Conservation (phyloP, 208 protist species). For the Leishmania tarentolae region DNA sequence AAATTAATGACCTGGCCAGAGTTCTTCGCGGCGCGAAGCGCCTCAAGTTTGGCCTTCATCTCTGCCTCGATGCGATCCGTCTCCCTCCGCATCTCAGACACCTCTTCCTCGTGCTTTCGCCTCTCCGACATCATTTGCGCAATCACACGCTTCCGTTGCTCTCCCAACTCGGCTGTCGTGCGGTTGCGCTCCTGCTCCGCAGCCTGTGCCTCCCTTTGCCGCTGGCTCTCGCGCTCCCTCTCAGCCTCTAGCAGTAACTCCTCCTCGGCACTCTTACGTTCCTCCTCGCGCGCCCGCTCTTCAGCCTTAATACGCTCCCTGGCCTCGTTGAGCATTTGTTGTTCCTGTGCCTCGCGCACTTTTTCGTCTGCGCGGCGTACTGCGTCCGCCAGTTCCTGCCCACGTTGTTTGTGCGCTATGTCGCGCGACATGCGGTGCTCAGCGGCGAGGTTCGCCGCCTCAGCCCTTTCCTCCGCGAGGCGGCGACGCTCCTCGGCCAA, state of each 20-base stretch:
- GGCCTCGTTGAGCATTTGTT: slow-evolving; percentile 48
- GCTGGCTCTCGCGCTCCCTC: slow-evolving; percentile 44
- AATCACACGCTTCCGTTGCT: slow-evolving; percentile 66
- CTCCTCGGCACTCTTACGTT: slow-evolving; percentile 42
- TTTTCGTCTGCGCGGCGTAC: slow-evolving; percentile 67
- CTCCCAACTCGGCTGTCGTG: slow-evolving; percentile 60
- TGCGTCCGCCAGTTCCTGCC: slow-evolving; percentile 60
- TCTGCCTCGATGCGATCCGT: slow-evolving; percentile 87
- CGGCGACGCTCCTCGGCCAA: slow-evolving; percentile 65
- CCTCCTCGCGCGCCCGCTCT: slow-evolving; percentile 48
- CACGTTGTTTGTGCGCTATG: slow-evolving; percentile 54
- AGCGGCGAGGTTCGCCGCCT: slow-evolving; percentile 41
- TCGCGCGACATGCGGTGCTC: slow-evolving; percentile 49
- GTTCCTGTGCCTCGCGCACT: slow-evolving; percentile 59
- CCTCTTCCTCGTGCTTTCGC: slow-evolving; percentile 65
- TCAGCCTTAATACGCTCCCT: slow-evolving; percentile 38
- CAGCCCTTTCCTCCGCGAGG: slow-evolving; percentile 60
- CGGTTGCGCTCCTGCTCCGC: slow-evolving; percentile 51
- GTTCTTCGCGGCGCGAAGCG: slow-evolving; percentile 73
- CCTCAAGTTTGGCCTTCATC: slow-evolving; percentile 89
- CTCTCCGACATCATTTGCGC: slow-evolving; percentile 64
- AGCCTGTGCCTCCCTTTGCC: slow-evolving; percentile 41
- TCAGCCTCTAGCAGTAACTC: slow-evolving; percentile 35
- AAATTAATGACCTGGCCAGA: slow-evolving; percentile 81
- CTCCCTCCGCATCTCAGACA: slow-evolving; percentile 79